phyloP scores from a whole-genome alignment of 2,329 filamentous ascomycete genomes.

The Paraphaeosphaeria sporulosa region DNA sequence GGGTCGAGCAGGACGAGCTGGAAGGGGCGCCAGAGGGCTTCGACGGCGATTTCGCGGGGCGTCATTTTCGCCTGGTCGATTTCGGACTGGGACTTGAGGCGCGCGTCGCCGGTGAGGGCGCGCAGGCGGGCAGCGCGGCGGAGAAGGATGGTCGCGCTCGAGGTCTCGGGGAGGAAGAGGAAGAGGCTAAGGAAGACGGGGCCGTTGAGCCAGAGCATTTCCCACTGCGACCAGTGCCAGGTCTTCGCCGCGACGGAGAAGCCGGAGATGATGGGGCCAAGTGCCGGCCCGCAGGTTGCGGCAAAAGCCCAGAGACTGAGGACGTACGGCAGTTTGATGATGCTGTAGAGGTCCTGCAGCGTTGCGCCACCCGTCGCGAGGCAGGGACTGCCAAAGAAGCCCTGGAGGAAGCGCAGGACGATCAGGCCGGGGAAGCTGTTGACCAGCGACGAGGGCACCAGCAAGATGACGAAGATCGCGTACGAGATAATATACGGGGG shows the following conservation, averaged over 20 bases:
- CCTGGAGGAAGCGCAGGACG: conserved; percentile 56
- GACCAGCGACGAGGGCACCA: conserved; percentile 69
- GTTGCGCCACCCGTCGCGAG: conserved; percentile 49
- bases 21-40: conserved; percentile 75
- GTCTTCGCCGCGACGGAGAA: conserved; percentile 74
- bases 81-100: conserved; percentile 79
- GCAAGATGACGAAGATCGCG: conserved; percentile 72
- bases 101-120: conserved; percentile 68
- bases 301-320: conserved; percentile 56
- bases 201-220: conserved; percentile 79
- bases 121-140: conserved; percentile 75
- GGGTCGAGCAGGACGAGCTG: conserved; percentile 84
- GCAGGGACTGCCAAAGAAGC: conserved; percentile 50
- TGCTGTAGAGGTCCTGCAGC: conserved; percentile 49
- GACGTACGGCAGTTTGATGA: conserved; percentile 55
- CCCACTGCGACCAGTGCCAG: conserved; percentile 88
- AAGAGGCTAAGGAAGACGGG: conserved; percentile 78
- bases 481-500: conserved; percentile 73
- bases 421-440: conserved; percentile 70
- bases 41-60: conserved; percentile 50
- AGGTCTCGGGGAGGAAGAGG: conserved; percentile 88
- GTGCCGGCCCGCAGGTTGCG: conserved; percentile 69
- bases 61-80: conserved; percentile 66
- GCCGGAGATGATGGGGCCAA: conserved; percentile 70
- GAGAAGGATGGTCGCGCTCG: conserved; percentile 79